Evolutionary conservation across 345 rosid species (phyloP).

Genomic region (Gossypium australe): DNA sequence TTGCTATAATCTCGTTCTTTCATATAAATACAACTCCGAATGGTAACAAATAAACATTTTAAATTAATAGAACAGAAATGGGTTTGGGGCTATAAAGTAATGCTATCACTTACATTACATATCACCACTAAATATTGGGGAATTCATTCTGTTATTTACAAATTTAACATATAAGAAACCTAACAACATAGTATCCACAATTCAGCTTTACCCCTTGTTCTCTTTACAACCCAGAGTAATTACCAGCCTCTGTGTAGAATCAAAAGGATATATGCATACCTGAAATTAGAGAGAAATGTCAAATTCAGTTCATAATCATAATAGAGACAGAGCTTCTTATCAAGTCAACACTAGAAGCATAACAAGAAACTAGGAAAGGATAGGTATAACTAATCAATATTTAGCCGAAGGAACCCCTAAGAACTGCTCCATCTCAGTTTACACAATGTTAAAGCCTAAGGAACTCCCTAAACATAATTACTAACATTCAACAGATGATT

Average conservation of each 20-base stretch:
- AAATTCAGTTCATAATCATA: background rate
- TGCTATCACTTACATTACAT: constrained; percentile 38
- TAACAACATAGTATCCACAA: constrained; percentile 22
- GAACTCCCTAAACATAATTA: background rate
- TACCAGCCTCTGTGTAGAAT: constrained; percentile 26
- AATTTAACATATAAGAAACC: constrained; percentile 8
- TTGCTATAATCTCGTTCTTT: background rate
- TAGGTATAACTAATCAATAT: background rate
- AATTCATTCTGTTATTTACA: background rate
- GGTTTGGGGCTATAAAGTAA: background rate
- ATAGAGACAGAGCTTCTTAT: background rate
- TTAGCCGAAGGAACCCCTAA: background rate
- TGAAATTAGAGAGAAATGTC: constrained; percentile 11
- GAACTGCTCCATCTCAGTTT: too few relatives aligned
- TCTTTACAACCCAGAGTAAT: background rate
- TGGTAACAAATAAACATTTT: background rate
- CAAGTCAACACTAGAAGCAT: background rate
- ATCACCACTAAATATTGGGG: constrained; percentile 20
- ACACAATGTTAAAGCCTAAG: background rate
- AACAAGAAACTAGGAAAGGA: too few relatives aligned
- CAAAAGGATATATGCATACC: constrained; percentile 44
- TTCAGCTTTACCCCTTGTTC: constrained; percentile 22
- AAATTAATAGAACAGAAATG: background rate
- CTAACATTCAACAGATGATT: background rate
- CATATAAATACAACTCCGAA: background rate